Conservation (phyloP, 2,329 filamentous ascomycete genomes). For the Colletotrichum sp. region DNA sequence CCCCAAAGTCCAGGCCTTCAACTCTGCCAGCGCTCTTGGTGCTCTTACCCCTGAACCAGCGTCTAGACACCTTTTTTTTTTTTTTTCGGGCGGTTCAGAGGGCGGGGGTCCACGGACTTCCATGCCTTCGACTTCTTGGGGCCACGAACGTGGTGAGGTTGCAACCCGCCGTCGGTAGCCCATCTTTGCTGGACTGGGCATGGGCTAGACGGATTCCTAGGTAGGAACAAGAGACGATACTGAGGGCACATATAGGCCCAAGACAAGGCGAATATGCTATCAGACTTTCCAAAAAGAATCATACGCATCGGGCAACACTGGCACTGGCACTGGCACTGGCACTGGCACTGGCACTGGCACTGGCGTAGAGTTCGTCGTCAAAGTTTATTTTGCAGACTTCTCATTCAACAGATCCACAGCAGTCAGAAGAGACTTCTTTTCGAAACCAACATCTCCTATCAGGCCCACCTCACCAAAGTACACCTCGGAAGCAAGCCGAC, state of each 20-base stretch:
- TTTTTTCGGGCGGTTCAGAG: not conserved
- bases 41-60: not conserved
- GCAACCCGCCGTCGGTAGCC: constrained; percentile 16
- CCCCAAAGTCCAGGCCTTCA: not conserved
- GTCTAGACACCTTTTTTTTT: not conserved
- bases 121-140: not conserved
- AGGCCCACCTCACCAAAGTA: not conserved
- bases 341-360: not conserved
- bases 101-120: not conserved
- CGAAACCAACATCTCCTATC: not conserved
- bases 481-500: not conserved
- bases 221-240: not conserved
- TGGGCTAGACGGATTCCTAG: not conserved
- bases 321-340: not conserved
- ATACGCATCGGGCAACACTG: not conserved
- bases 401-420: not conserved
- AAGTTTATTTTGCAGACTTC: not conserved
- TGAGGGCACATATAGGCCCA: constrained; percentile 7
- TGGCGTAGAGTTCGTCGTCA: not conserved
- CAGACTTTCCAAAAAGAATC: not conserved
- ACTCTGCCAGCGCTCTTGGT: not conserved
- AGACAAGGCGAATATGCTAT: not conserved
- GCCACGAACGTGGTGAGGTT: constrained; percentile 22
- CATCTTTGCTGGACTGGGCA: constrained; percentile 16
- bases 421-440: not conserved